These are phyloP conservation scores for Penicillium cinerascens DNA, from an alignment of 495 filamentous ascomycete species.

Conservation along the genomic window DNA sequence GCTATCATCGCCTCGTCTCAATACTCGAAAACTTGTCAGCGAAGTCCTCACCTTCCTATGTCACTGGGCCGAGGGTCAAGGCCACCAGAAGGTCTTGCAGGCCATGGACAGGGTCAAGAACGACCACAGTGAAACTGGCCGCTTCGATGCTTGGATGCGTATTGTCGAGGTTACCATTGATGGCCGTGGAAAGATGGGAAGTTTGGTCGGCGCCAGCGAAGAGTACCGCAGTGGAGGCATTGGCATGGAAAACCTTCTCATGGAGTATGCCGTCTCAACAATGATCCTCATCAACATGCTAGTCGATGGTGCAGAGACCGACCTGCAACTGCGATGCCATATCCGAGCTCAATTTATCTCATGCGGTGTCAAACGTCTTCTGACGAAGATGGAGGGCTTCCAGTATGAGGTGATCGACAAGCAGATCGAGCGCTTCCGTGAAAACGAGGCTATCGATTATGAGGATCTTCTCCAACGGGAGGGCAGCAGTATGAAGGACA, in stretches of 20 bases:
- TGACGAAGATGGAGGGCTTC: constrained; percentile 97
- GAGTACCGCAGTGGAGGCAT: constrained; percentile 96
- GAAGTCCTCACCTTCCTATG: constrained; percentile 96
- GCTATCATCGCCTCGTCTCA: constrained; percentile 81
- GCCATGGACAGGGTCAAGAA: constrained; percentile 89
- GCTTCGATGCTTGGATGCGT: constrained; percentile 98
- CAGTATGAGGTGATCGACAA: constrained; percentile 98
- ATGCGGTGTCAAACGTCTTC: constrained; percentile 90
- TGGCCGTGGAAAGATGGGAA: constrained; percentile 97
- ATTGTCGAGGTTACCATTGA: constrained; percentile 97
- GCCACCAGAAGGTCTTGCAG: constrained; percentile 91
- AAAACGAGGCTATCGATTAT: constrained; percentile 96
- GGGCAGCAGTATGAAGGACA: constrained; percentile 84
- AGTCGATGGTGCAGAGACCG: constrained; percentile 83
- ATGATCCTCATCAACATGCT: constrained; percentile 96
- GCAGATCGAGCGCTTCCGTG: constrained; percentile 89
- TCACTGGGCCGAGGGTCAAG: constrained; percentile 91
- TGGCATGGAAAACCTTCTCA: constrained; percentile 97
- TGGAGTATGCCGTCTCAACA: constrained; percentile 97
- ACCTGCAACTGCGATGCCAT: constrained; percentile 88
- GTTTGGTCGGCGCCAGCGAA: constrained; percentile 92
- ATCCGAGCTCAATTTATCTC: constrained; percentile 94
- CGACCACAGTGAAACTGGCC: constrained; percentile 86
- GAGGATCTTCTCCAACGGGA: constrained; percentile 94
- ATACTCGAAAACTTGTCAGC: constrained; percentile 91